Conservation (phyloP, 2,329 filamentous ascomycete species). For the Aspergillus novofumigatus region DNA sequence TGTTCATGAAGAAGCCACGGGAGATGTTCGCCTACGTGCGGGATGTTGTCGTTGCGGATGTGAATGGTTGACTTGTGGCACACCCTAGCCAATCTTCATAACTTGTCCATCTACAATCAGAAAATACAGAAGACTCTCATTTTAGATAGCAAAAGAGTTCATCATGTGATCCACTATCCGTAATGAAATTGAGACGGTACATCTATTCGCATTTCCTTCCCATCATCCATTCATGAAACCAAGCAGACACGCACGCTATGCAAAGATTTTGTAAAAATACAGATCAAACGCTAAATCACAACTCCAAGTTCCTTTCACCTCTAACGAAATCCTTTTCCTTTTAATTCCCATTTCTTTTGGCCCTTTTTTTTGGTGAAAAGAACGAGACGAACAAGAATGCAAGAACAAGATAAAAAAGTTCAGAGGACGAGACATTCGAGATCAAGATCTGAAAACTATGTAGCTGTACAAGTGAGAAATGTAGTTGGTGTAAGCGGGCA, state of each 20-base stretch:
- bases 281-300: neutral
- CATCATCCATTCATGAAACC: neutral
- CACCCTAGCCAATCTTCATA: neutral
- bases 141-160: neutral
- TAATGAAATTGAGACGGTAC: neutral
- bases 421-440: neutral
- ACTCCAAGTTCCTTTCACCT: neutral
- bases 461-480: neutral
- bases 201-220: neutral
- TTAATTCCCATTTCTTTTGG: neutral
- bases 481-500: neutral
- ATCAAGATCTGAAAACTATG: neutral
- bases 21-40: conserved; percentile 36
- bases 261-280: neutral
- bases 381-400: neutral
- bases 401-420: neutral
- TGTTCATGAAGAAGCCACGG: conserved; percentile 27
- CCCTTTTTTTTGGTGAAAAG: neutral
- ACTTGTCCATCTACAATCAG: neutral
- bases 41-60: conserved; percentile 27
- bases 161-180: neutral
- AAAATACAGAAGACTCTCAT: neutral
- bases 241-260: conserved; percentile 4
- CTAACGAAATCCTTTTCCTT: neutral
- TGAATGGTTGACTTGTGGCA: neutral